phyloP scores from a whole-genome alignment of 208 protist genomes.

The Crithidia fasciculata region DNA sequence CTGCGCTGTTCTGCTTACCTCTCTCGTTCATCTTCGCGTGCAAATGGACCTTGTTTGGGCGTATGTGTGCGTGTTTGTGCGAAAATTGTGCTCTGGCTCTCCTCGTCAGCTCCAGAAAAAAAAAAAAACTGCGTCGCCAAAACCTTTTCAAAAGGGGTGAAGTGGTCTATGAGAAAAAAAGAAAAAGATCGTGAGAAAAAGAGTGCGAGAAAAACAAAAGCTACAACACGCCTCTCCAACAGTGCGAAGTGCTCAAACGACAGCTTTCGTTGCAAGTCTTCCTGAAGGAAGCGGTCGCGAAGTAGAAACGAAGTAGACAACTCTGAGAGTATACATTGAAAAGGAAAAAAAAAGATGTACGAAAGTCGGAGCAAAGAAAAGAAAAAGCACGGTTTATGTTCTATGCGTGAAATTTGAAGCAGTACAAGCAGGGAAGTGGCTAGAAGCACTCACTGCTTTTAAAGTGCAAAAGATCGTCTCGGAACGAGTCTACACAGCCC shows the following conservation, averaged over 20 bases:
- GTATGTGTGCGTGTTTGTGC: not conserved
- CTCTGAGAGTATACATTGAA: not conserved
- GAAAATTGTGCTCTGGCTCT: not conserved
- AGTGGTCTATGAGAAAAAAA: conserved; percentile 4
- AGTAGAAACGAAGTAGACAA: not conserved
- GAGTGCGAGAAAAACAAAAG: conserved; percentile 2
- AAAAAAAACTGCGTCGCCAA: not conserved
- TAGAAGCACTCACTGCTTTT: too few relatives aligned
- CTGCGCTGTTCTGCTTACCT: too few relatives aligned
- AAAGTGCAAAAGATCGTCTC: too few relatives aligned
- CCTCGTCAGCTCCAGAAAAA: not conserved
- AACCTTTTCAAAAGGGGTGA: not conserved
- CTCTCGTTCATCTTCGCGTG: too few relatives aligned
- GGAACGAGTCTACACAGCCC: too few relatives aligned
- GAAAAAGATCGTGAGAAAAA: conserved; percentile 1
- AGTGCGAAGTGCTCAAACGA: too few relatives aligned
- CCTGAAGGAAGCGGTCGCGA: too few relatives aligned
- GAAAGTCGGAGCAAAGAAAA: not conserved
- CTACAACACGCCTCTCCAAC: not conserved
- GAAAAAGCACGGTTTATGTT: not conserved
- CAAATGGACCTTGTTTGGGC: too few relatives aligned
- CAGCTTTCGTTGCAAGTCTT: too few relatives aligned
- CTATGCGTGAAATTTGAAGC: too few relatives aligned
- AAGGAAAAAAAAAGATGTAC: not conserved
- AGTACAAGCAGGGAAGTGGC: too few relatives aligned